These are phyloP conservation scores for Kazachstania kunashirensis DNA, from an alignment of 805 yeast genomes.

Conservation along the genomic window DNA sequence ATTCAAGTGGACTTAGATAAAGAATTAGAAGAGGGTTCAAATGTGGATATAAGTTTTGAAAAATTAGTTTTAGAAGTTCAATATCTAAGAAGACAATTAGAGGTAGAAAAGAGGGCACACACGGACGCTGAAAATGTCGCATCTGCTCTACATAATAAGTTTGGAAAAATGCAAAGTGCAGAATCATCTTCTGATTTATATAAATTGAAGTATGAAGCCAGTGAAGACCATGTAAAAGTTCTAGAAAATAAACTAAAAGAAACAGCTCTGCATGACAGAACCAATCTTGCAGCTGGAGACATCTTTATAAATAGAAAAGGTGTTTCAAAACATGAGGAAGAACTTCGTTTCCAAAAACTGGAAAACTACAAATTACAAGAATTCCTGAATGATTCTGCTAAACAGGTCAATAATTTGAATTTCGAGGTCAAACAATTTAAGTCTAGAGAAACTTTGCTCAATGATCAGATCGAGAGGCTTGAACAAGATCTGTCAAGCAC, in stretches of 20 bases:
- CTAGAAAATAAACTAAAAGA: conserved; percentile 32
- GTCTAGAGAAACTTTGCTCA: conserved; percentile 30
- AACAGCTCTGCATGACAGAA: conserved; percentile 19
- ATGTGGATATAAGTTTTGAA: conserved; percentile 25
- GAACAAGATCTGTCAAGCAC: conserved; percentile 50
- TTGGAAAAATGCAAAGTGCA: conserved; percentile 19
- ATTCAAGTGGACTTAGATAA: conserved; percentile 22
- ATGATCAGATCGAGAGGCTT: conserved; percentile 36
- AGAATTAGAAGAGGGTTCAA: conserved; percentile 10
- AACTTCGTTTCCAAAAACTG: conserved; percentile 20
- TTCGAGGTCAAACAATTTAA: conserved; percentile 34
- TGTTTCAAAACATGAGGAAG: conserved; percentile 27
- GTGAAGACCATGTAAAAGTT: conserved; percentile 35
- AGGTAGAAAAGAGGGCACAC: conserved; percentile 43
- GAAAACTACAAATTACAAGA: conserved; percentile 39
- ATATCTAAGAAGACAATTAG: conserved; percentile 38
- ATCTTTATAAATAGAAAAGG: conserved; percentile 23
- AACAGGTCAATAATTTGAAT: conserved; percentile 35
- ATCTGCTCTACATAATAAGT: conserved; percentile 19
- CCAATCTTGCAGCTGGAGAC: conserved; percentile 21
- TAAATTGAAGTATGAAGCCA: conserved; percentile 38
- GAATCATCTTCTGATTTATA: conserved; percentile 30
- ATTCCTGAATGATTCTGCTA: conserved; percentile 39
- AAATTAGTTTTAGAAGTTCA: conserved; percentile 37
- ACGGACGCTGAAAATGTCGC: conserved; percentile 41